phyloP scores from a whole-genome alignment of 768 basidiomycete genomes.

The Calocybe gangraenosa region DNA sequence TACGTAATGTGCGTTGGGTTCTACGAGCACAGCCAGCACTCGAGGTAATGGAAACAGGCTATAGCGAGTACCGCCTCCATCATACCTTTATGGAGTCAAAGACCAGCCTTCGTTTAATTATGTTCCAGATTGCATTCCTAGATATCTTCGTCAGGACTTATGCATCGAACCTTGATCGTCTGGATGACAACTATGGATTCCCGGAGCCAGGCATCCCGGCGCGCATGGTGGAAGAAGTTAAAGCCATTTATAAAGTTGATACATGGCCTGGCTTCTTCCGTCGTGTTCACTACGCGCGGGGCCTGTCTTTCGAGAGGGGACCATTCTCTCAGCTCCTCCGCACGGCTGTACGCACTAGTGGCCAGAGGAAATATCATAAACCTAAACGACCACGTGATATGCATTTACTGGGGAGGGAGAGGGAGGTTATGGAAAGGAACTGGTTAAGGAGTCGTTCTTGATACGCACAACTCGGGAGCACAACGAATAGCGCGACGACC shows the following conservation, averaged over 20 bases:
- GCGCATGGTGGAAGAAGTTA: constrained; percentile 38
- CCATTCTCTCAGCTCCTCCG: constrained; percentile 34
- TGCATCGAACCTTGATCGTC: constrained; percentile 16
- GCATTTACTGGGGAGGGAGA: constrained; percentile 5
- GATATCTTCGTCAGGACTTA: constrained; percentile 35
- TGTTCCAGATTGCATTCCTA: constrained; percentile 46
- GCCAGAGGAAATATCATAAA: constrained; percentile 25
- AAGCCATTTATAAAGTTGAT: constrained; percentile 37
- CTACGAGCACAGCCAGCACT: constrained; percentile 34
- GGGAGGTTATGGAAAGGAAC: constrained; percentile 7
- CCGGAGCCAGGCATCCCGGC: constrained; percentile 33
- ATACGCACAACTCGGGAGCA: too few species aligned
- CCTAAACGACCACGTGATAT: constrained; percentile 4
- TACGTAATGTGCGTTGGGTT: constrained; percentile 40
- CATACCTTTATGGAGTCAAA: constrained; percentile 32
- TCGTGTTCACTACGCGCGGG: constrained; percentile 28
- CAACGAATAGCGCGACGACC: too few species aligned
- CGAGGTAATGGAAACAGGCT: constrained; percentile 31
- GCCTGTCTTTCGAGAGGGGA: constrained; percentile 26
- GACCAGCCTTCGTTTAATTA: constrained; percentile 37
- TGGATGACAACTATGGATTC: constrained; percentile 43
- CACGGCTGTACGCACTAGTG: constrained; percentile 28
- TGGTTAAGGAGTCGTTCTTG: constrained; percentile 9
- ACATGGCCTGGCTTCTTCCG: constrained; percentile 38
- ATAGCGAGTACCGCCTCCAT: constrained; percentile 32